phyloP scores from a whole-genome alignment of 768 basidiomycete species.

The Agaricus sinodeliciosus region DNA sequence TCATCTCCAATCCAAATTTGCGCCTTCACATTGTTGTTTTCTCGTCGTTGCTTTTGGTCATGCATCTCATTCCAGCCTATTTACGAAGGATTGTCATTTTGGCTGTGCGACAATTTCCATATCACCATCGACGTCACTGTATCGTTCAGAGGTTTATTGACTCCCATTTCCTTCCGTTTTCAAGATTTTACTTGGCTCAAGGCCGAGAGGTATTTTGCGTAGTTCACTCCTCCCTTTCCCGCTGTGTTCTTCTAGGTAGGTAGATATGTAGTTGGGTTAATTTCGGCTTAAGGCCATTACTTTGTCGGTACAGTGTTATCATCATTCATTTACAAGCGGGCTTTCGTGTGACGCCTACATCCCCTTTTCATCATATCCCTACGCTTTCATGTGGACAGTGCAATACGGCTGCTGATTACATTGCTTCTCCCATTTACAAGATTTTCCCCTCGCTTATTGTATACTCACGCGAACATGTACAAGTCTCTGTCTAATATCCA shows the following conservation, averaged over 20 bases:
- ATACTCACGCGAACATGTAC: background rate
- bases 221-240: background rate
- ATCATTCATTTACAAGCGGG: background rate
- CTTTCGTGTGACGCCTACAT: constrained; percentile 4
- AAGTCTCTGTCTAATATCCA: background rate
- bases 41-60: constrained; percentile 1
- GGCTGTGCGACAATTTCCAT: background rate
- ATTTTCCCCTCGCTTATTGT: background rate
- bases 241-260: constrained; percentile 4
- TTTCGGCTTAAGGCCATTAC: constrained; percentile 6
- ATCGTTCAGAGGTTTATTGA: constrained; percentile 3
- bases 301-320: constrained; percentile 7
- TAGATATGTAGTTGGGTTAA: constrained; percentile 10
- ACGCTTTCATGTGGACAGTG: constrained; percentile 6
- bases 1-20: background rate
- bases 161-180: background rate
- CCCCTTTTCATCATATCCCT: background rate
- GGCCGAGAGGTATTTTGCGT: constrained; percentile 2
- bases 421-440: background rate
- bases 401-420: constrained; percentile 1
- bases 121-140: constrained; percentile 2
- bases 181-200: constrained; percentile 5
- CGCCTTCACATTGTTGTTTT: background rate
- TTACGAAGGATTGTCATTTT: constrained; percentile 6
- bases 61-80: constrained; percentile 8